Base-by-base conservation (phyloP, 169 alveolate species). In the Sarcocystis neurona region DNA sequence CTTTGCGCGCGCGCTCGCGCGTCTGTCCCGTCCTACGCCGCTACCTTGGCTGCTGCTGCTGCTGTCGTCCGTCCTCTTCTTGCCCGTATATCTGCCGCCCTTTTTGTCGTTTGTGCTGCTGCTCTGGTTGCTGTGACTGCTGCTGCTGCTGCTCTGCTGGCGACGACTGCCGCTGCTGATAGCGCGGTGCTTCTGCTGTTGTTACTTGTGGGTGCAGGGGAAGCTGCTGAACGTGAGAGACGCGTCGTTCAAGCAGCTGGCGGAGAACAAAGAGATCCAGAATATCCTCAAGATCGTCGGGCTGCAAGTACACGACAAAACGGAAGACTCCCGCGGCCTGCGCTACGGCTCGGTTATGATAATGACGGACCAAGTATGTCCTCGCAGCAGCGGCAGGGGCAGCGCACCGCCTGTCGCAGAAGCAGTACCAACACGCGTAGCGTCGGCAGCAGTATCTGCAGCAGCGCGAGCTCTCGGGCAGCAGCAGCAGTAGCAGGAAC, bases 141-240 rank as follows among this genome's bases (percentile, higher is more conserved):
- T 20, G 63, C 63, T 53, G 63, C 63, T 53, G 10, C 20, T 53
- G 10, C 20, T 20, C 30, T 10, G 30, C 10, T 20, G 63, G n/a
- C n/a, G n/a, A n/a, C n/a, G n/a, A n/a, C n/a, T n/a, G n/a, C n/a
- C n/a, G n/a, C n/a, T n/a, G n/a, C n/a, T n/a, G n/a, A n/a, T n/a
- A n/a, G n/a, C n/a, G n/a, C n/a, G n/a, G n/a, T n/a, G n/a, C n/a
- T 18, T 66, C 32, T 66, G 2, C 63, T 79, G 43, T 34, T 27
- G 48, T 53, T 10, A 20, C 30, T 20, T 53, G 63, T 43, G 63
- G 60, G 34, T 74, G 43, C 97, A 98, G 92, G 99, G 99, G 34
- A 99, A 99, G 93, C 96, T 99, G 91, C 92, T 98, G 66, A 99
- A 99, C 94, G 99, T 99, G 60, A 96, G 99, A 70, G 99, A 98